Percentiles rank a stretch among this genome's conserved stretches.
Conservation (phyloP, 2,329 filamentous ascomycete genomes). For the Monosporascus sp. region DNA sequence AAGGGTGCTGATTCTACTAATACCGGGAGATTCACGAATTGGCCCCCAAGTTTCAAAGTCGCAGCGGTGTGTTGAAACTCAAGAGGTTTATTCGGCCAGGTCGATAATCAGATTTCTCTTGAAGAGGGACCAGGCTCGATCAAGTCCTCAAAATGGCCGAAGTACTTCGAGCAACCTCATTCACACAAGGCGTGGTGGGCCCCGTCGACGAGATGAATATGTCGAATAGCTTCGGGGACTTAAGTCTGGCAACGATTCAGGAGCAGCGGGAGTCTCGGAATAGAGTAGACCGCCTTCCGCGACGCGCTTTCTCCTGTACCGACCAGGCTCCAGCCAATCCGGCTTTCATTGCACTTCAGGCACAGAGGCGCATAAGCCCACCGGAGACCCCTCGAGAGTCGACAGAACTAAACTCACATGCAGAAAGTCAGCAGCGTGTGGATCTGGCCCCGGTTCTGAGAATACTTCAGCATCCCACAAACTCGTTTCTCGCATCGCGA, state of each 20-base stretch:
- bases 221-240: slow-evolving; percentile 19
- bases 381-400: slow-evolving; percentile 14
- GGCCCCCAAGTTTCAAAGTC: too few species aligned
- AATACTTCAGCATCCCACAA: too few species aligned
- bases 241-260: slow-evolving; percentile 19
- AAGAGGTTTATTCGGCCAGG: too few species aligned
- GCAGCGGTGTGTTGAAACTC: background rate
- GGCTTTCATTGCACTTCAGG: slow-evolving; percentile 9
- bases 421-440: too few species aligned
- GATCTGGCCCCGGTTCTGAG: too few species aligned
- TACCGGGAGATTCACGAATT: too few species aligned
- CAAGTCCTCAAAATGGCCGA: slow-evolving; percentile 23
- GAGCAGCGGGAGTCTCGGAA: slow-evolving; percentile 12
- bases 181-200: slow-evolving; percentile 14
- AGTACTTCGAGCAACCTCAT: slow-evolving; percentile 21
- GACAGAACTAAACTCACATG: slow-evolving; percentile 13
- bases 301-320: slow-evolving; percentile 25
- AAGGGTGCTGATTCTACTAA: too few species aligned
- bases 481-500: too few species aligned
- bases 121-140: background rate
- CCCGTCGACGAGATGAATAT: slow-evolving; percentile 22
- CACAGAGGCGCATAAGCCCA: slow-evolving; percentile 15
- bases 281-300: slow-evolving; percentile 14
- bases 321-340: slow-evolving; percentile 18
- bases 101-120: background rate